phyloP scores from a whole-genome alignment of 306 rosid species.

The Dalbergia oliveri region DNA sequence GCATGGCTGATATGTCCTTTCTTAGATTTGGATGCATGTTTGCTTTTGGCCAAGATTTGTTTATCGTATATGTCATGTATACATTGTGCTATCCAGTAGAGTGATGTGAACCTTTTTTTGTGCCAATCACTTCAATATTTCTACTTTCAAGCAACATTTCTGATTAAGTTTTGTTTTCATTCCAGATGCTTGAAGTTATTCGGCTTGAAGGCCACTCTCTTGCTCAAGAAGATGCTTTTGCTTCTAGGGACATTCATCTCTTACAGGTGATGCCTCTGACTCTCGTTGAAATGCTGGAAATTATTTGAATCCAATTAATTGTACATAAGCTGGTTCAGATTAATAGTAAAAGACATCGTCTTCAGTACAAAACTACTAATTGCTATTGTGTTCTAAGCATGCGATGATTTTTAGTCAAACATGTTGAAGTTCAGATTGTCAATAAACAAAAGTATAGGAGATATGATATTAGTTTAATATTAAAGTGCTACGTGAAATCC shows the following conservation, averaged over 20 bases:
- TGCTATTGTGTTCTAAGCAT: no score
- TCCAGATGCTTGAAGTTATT: conserved; percentile 91
- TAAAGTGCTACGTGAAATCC: background rate
- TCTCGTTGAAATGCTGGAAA: background rate
- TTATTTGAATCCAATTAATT: conserved; percentile 1
- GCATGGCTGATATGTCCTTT: background rate
- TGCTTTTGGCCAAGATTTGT: conserved; percentile 28
- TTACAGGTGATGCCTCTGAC: conserved; percentile 74
- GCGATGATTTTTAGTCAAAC: background rate
- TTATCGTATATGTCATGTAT: background rate
- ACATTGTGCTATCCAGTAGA: background rate
- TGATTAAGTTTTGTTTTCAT: conserved; percentile 25
- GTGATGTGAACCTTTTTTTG: background rate
- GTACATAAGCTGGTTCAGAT: background rate
- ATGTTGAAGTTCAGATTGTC: background rate
- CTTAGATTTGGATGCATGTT: conserved; percentile 20
- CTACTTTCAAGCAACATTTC: conserved; percentile 5
- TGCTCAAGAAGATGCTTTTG: conserved; percentile 88
- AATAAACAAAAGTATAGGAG: background rate
- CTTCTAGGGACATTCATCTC: conserved; percentile 91
- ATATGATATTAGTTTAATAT: no score
- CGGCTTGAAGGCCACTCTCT: conserved; percentile 95
- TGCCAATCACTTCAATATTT: background rate
- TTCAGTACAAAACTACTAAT: background rate
- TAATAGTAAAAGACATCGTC: background rate